Percentiles rank a stretch among this genome's conserved stretches.
These are phyloP conservation scores for Lodderomyces metapsilosis DNA, from an alignment of 1,139 yeast genomes.

Conservation along the genomic window DNA sequence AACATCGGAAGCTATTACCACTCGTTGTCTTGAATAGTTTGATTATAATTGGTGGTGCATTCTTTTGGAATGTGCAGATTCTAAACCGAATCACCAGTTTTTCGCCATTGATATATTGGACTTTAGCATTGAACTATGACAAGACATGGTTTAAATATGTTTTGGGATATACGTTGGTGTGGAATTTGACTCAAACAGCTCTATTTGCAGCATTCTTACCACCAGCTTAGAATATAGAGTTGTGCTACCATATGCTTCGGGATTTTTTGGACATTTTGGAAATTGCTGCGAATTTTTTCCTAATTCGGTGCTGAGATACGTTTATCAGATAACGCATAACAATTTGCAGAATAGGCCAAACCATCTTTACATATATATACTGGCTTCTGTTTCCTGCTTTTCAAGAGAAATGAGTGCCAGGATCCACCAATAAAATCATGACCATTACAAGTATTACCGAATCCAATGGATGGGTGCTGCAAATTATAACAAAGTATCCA, in stretches of 20 bases:
- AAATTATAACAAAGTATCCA: background rate
- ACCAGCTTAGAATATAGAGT: constrained; percentile 51
- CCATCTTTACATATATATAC: background rate
- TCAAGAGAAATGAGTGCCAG: too few relatives aligned
- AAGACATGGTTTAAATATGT: constrained; percentile 18
- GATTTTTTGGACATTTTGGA: background rate
- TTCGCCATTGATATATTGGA: constrained; percentile 76
- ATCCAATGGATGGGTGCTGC: background rate
- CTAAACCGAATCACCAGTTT: constrained; percentile 76
- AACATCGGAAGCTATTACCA: constrained; percentile 27
- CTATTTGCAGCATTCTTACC: constrained; percentile 69
- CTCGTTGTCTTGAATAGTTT: constrained; percentile 36
- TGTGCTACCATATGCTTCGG: background rate
- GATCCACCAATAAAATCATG: background rate
- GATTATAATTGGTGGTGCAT: constrained; percentile 50
- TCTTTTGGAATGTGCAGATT: constrained; percentile 83
- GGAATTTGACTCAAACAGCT: constrained; percentile 59
- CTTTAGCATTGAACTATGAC: constrained; percentile 30
- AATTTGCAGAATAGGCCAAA: background rate
- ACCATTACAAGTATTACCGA: background rate
- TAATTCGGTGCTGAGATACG: constrained; percentile 8
- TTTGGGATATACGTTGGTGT: constrained; percentile 45
- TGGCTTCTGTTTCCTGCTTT: too few relatives aligned
- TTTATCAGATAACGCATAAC: background rate
- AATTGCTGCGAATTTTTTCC: constrained; percentile 23